Percentiles rank a stretch among this genome's conserved stretches.
Conservation (phyloP, 345 rosid species). For the Iberis pinnata region DNA sequence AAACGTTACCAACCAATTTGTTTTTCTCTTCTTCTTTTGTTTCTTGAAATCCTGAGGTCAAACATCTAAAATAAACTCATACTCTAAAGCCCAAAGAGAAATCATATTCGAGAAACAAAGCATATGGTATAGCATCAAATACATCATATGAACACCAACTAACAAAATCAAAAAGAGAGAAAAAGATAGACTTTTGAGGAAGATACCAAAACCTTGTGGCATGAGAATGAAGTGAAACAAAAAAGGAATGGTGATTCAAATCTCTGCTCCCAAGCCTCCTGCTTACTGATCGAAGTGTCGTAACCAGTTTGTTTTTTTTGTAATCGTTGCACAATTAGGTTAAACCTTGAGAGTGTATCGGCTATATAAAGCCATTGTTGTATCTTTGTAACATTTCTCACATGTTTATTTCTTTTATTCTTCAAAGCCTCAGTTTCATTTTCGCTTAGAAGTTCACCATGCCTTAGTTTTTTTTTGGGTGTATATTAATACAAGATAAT, state of each 20-base stretch:
- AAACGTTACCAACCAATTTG: slow-evolving; percentile 75
- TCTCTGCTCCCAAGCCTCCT: slow-evolving; percentile 33
- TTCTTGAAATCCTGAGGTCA: slow-evolving; percentile 76
- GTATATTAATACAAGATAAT: too few species aligned
- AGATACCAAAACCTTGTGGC: slow-evolving; percentile 91
- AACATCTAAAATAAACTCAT: not conserved
- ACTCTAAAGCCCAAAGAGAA: not conserved
- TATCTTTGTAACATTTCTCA: too few species aligned
- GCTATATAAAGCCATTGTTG: too few species aligned
- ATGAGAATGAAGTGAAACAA: slow-evolving; percentile 65
- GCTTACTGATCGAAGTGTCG: slow-evolving; percentile 36
- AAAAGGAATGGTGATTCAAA: slow-evolving; percentile 24
- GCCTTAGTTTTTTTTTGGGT: too few species aligned
- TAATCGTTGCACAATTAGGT: too few species aligned
- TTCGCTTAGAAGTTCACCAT: too few species aligned
- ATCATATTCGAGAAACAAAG: not conserved
- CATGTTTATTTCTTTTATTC: too few species aligned
- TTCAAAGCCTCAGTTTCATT: too few species aligned
- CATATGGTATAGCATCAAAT: not conserved
- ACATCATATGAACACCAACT: slow-evolving; percentile 4
- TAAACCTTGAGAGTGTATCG: too few species aligned
- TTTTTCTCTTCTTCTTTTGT: slow-evolving; percentile 80
- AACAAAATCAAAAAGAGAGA: slow-evolving; percentile 2
- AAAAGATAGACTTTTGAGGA: not conserved
- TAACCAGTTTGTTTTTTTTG: too few species aligned